These are phyloP conservation scores for Simplicillium sp. DNA, from an alignment of 2,329 filamentous ascomycete genomes.

Conservation along the genomic window DNA sequence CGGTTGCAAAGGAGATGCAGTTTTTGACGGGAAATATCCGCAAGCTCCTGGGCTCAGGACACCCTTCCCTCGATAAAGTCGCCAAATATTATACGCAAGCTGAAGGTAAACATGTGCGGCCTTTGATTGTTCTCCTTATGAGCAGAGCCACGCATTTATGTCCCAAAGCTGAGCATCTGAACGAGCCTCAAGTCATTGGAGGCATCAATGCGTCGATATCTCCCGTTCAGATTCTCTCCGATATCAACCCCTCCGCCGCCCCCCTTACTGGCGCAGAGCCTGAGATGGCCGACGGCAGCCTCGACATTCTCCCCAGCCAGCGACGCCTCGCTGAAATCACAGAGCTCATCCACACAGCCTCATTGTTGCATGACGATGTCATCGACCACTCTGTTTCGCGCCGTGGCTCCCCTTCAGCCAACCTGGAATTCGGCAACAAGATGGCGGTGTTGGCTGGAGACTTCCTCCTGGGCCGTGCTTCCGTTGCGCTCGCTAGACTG, in stretches of 20 bases:
- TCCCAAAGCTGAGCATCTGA: conserved; percentile 42
- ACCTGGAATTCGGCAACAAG: conserved; percentile 95
- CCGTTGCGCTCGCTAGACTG: conserved; percentile 81
- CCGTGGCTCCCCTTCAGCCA: conserved; percentile 77
- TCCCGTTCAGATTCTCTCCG: conserved; percentile 53
- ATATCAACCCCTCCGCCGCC: conserved; percentile 64
- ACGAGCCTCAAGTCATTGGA: conserved; percentile 29
- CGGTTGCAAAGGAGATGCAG: conserved; percentile 94
- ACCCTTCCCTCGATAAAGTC: conserved; percentile 87
- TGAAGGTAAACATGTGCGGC: conserved; percentile 93
- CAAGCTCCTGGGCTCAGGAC: conserved; percentile 85
- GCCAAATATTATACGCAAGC: conserved; percentile 97
- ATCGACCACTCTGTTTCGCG: conserved; percentile 87
- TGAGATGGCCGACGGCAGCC: conserved; percentile 28
- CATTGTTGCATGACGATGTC: conserved; percentile 93
- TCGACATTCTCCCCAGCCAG: conserved; percentile 84
- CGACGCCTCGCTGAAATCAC: conserved; percentile 91
- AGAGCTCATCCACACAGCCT: conserved; percentile 94
- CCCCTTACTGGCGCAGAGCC: conserved; percentile 29
- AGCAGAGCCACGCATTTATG: conserved; percentile 80
- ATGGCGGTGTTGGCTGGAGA: conserved; percentile 98
- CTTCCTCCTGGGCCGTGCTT: conserved; percentile 86
- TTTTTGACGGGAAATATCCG: conserved; percentile 89
- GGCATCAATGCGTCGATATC: conserved; percentile 47
- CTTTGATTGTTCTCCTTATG: conserved; percentile 93